These are phyloP conservation scores for Rickenella mellea DNA, from an alignment of 768 basidiomycete genomes.

Conservation along the genomic window DNA sequence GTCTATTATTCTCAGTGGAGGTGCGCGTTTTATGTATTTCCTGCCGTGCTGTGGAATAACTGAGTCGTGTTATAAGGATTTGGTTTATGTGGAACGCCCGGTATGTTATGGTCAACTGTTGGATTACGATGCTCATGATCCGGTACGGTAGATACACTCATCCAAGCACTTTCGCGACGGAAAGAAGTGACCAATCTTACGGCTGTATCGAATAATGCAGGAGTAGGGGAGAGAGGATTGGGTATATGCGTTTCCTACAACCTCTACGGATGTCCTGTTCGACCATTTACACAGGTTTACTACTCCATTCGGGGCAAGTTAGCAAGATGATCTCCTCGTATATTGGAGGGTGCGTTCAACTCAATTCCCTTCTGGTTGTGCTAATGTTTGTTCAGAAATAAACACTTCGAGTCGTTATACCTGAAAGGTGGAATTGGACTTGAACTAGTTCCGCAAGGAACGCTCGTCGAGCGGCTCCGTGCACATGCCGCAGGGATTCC, in stretches of 20 bases:
- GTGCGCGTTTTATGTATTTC: slow-evolving; percentile 31
- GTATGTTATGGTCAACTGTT: slow-evolving; percentile 26
- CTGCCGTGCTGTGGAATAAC: not conserved
- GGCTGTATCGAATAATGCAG: slow-evolving; percentile 86
- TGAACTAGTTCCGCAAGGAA: slow-evolving; percentile 89
- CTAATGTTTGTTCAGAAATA: slow-evolving; percentile 44
- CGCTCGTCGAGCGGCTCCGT: slow-evolving; percentile 78
- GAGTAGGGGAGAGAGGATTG: slow-evolving; percentile 58
- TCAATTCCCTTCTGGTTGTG: slow-evolving; percentile 3
- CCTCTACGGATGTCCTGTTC: not conserved
- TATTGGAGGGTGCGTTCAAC: slow-evolving; percentile 60
- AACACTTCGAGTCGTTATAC: slow-evolving; percentile 76
- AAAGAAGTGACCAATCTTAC: slow-evolving; percentile 67
- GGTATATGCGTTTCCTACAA: slow-evolving; percentile 28
- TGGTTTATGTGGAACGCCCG: slow-evolving; percentile 82
- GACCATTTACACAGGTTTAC: slow-evolving; percentile 39
- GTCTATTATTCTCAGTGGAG: slow-evolving; percentile 70
- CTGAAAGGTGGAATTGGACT: slow-evolving; percentile 73
- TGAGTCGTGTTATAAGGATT: slow-evolving; percentile 47
- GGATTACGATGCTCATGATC: not conserved
- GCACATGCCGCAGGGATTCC: slow-evolving; percentile 88
- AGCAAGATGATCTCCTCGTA: slow-evolving; percentile 83
- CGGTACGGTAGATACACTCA: slow-evolving; percentile 59
- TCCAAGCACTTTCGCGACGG: slow-evolving; percentile 65
- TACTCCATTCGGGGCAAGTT: slow-evolving; percentile 68